Percentiles rank a stretch among this genome's conserved stretches.
These are phyloP conservation scores for Tylopilus subfusipes DNA, from an alignment of 768 basidiomycete species.

Conservation along the genomic window DNA sequence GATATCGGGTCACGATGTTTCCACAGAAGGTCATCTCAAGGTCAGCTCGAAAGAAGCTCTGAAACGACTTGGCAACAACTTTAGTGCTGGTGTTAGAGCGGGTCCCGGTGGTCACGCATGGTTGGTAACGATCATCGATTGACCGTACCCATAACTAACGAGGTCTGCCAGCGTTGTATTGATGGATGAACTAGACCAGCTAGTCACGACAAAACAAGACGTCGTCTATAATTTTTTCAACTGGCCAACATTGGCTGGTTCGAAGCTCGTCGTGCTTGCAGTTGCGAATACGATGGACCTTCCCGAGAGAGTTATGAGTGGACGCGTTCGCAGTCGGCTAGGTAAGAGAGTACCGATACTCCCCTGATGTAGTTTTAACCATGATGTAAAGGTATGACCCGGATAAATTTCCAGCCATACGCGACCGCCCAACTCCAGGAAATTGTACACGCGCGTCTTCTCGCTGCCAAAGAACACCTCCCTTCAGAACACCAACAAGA, in stretches of 20 bases:
- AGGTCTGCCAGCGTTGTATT: conserved; percentile 72
- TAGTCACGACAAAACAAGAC: conserved; percentile 94
- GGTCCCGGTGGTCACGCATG: conserved; percentile 88
- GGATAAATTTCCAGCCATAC: conserved; percentile 93
- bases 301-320: conserved; percentile 89
- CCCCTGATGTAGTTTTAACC: neutral
- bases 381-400: conserved; percentile 63
- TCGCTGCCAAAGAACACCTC: conserved; percentile 51
- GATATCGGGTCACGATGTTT: conserved; percentile 74
- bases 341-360: conserved; percentile 45
- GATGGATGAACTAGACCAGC: conserved; percentile 98
- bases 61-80: conserved; percentile 72
- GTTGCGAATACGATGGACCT: conserved; percentile 99
- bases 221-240: conserved; percentile 99
- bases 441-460: conserved; percentile 83
- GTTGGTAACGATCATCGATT: conserved; percentile 42
- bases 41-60: conserved; percentile 80
- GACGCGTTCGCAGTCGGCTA: conserved; percentile 86
- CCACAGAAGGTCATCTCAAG: conserved; percentile 58
- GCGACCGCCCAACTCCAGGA: conserved; percentile 70
- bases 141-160: neutral
- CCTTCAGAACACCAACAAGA: conserved; percentile 43
- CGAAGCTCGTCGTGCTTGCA: conserved; percentile 90
- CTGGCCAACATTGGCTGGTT: conserved; percentile 89
- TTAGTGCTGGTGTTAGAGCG: conserved; percentile 56